Percentiles rank a stretch among this genome's conserved stretches.
Conservation (phyloP, 148 eudicot species). For the Rhododendron ovatum region DNA sequence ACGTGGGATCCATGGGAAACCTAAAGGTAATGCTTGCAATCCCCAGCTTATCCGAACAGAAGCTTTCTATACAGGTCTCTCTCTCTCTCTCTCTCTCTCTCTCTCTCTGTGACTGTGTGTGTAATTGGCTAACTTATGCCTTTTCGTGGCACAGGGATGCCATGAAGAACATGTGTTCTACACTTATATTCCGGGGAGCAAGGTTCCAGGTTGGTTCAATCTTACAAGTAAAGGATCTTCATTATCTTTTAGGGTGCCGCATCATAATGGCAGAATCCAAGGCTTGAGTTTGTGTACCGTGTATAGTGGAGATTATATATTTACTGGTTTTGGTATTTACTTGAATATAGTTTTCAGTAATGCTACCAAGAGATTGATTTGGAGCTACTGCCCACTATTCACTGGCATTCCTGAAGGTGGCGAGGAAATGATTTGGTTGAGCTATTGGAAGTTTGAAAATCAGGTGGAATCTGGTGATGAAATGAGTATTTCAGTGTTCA, state of each 20-base stretch:
- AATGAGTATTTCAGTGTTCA: not conserved
- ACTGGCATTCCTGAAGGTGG: not conserved
- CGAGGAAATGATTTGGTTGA: slow-evolving; percentile 1
- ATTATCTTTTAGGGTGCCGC: not conserved
- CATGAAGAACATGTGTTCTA: slow-evolving; percentile 4
- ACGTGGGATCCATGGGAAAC: no score
- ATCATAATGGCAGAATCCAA: not conserved
- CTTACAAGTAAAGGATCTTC: not conserved
- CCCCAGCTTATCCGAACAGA: no score
- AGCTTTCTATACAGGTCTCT: not conserved
- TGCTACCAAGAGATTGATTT: not conserved
- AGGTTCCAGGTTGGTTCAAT: not conserved
- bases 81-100: not conserved
- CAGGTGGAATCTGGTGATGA: slow-evolving; percentile 10
- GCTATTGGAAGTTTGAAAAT: slow-evolving; percentile 4
- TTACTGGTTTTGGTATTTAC: not conserved
- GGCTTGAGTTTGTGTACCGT: not conserved
- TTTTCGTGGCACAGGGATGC: not conserved
- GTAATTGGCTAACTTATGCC: not conserved
- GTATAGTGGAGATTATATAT: no score
- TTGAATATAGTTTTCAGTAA: not conserved
- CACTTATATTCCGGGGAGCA: not conserved
- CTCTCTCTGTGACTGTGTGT: not conserved
- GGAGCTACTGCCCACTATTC: not conserved
- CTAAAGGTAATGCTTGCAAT: no score